These are phyloP conservation scores for Jackrogersella multiformis DNA, from an alignment of 495 filamentous ascomycete genomes.

Conservation along the genomic window DNA sequence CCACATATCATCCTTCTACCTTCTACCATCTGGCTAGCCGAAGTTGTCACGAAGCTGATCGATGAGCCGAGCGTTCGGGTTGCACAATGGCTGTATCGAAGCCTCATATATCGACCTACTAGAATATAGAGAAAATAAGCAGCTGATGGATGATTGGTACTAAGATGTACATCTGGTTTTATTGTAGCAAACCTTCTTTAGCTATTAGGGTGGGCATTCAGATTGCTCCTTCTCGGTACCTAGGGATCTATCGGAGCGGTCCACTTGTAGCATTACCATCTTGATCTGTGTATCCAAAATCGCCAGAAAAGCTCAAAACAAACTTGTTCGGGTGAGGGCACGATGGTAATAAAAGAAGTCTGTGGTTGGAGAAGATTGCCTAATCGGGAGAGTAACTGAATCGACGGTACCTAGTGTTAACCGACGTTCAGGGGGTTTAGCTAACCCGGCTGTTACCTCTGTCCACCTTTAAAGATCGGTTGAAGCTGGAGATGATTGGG, in stretches of 20 bases:
- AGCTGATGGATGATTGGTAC: background rate
- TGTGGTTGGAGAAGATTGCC: constrained; percentile 8
- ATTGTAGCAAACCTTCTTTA: background rate
- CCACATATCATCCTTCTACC: constrained; percentile 65
- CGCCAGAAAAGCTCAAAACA: constrained; percentile 6
- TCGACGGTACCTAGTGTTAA: constrained; percentile 14
- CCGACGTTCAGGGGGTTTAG: constrained; percentile 2
- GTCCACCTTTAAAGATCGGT: constrained; percentile 6
- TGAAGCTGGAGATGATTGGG: background rate
- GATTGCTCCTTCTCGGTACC: background rate
- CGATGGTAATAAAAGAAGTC: background rate
- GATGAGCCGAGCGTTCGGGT: constrained; percentile 66
- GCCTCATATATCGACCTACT: constrained; percentile 7
- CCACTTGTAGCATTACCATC: background rate
- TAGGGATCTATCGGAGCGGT: constrained; percentile 2
- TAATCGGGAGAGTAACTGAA: constrained; percentile 13
- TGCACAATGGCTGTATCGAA: constrained; percentile 62
- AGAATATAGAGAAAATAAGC: background rate
- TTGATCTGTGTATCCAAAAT: constrained; percentile 1
- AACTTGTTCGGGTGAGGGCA: background rate
- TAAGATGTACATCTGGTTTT: background rate
- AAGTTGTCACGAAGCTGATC: constrained; percentile 62
- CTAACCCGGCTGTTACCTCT: constrained; percentile 6
- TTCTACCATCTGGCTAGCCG: constrained; percentile 65
- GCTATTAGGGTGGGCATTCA: background rate